Percentiles rank a stretch among this genome's conserved stretches.
Evolutionary conservation across 1,284 basidiomycete species (phyloP).

Genomic region (Ganoderma sinense): DNA sequence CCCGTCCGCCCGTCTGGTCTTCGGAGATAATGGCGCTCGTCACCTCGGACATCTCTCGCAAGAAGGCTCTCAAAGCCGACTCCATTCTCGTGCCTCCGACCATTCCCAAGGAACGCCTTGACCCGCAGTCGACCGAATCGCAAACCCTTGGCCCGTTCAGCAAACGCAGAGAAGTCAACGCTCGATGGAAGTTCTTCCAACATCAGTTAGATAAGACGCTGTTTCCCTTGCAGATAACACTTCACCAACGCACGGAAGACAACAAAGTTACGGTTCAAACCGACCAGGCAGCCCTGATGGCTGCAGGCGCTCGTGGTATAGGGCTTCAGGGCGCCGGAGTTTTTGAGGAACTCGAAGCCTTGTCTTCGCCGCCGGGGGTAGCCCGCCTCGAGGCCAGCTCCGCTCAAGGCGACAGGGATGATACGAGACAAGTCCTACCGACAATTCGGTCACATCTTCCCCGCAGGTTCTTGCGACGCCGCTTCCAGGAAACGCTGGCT

Average conservation of each 20-base stretch:
- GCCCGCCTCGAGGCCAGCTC: conserved; percentile 25
- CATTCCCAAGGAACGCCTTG: conserved; percentile 58
- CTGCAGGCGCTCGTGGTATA: conserved; percentile 42
- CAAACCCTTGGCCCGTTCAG: conserved; percentile 68
- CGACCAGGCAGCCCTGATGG: conserved; percentile 27
- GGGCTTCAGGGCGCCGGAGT: conserved; percentile 54
- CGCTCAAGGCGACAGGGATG: conserved; percentile 19
- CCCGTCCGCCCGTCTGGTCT: conserved; percentile 69
- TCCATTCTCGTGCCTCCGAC: conserved; percentile 58
- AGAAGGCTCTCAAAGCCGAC: conserved; percentile 47
- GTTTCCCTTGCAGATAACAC: conserved; percentile 62
- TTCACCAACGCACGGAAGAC: conserved; percentile 21
- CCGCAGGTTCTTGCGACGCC: conserved; percentile 66
- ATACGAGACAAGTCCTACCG: conserved; percentile 21
- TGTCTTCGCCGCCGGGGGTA: conserved; percentile 47
- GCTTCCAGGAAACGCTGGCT: conserved; percentile 67
- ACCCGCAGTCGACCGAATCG: conserved; percentile 66
- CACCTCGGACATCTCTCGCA: conserved; percentile 57
- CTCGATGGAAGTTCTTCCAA: conserved; percentile 71
- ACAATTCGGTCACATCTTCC: conserved; percentile 24
- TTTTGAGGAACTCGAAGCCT: conserved; percentile 54
- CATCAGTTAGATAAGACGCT: conserved; percentile 60
- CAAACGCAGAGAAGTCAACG: conserved; percentile 76
- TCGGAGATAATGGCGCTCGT: conserved; percentile 68
- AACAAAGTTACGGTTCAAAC: conserved; percentile 9